phyloP scores from a whole-genome alignment of 495 filamentous ascomycete species.

The Apiosordaria backusii region DNA sequence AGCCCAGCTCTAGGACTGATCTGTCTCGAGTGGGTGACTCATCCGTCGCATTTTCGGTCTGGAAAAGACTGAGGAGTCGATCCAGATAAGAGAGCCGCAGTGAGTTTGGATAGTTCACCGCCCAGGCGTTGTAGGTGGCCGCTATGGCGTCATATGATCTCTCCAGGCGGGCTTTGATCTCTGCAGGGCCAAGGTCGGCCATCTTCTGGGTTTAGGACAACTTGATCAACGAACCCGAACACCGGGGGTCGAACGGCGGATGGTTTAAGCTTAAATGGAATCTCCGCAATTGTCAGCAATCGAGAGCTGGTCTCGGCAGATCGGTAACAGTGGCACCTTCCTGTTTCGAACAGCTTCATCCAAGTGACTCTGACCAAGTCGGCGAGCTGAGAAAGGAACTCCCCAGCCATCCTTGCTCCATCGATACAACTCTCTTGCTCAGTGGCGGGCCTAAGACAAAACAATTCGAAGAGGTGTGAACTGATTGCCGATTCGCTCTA shows the following conservation, averaged over 20 bases:
- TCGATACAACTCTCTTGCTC: too few species aligned
- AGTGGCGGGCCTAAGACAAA: too few species aligned
- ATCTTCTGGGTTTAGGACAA: background rate
- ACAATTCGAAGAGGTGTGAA: too few species aligned
- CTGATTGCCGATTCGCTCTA: too few species aligned
- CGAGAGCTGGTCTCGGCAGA: background rate
- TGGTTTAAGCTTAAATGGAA: background rate
- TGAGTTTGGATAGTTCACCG: constrained; percentile 15
- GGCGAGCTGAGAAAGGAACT: too few species aligned
- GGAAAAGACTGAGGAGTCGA: constrained; percentile 24
- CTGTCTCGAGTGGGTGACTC: background rate
- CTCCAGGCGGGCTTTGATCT: constrained; percentile 34
- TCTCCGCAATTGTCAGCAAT: background rate
- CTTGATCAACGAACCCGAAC: background rate
- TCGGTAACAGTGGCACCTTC: background rate
- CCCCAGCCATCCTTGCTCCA: too few species aligned
- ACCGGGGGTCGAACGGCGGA: background rate
- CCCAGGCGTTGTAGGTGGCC: constrained; percentile 32
- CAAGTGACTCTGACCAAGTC: too few species aligned
- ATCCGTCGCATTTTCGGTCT: background rate
- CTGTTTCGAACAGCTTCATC: too few species aligned
- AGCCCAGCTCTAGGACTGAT: constrained; percentile 36
- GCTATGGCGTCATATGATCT: constrained; percentile 37
- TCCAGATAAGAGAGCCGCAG: constrained; percentile 24
- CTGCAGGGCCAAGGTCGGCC: constrained; percentile 12